Percentiles rank a stretch among this genome's conserved stretches.
These are phyloP conservation scores for Macrolepiota albuminosa DNA, from an alignment of 768 basidiomycete species.

Conservation along the genomic window DNA sequence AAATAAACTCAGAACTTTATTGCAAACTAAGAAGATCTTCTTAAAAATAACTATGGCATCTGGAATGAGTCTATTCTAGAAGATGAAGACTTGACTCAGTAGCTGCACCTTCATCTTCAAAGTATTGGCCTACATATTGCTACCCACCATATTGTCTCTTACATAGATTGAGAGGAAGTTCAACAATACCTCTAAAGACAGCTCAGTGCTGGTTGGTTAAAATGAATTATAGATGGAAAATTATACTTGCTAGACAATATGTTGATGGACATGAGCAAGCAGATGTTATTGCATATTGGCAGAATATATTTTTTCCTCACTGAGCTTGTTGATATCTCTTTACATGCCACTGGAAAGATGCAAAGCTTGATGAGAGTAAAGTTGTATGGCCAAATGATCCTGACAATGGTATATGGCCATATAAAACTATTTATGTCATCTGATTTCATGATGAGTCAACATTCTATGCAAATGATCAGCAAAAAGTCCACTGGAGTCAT, in stretches of 20 bases:
- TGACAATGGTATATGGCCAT: neutral
- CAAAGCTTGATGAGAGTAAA: neutral
- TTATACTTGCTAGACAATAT: slow-evolving; percentile 21
- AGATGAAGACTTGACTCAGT: neutral
- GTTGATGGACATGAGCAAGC: too few relatives aligned
- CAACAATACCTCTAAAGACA: neutral
- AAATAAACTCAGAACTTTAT: neutral
- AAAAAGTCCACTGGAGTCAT: slow-evolving; percentile 25
- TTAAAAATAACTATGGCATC: neutral
- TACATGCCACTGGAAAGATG: neutral
- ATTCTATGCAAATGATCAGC: slow-evolving; percentile 34
- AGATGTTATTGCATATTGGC: slow-evolving; percentile 29
- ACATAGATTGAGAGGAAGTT: neutral
- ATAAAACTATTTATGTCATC: slow-evolving; percentile 13
- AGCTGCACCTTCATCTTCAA: neutral
- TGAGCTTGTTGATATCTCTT: slow-evolving; percentile 2
- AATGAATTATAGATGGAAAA: slow-evolving; percentile 23
- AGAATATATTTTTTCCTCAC: slow-evolving; percentile 18
- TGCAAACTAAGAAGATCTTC: neutral
- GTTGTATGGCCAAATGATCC: neutral
- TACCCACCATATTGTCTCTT: neutral
- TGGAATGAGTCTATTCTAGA: neutral
- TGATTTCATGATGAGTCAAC: slow-evolving; percentile 37
- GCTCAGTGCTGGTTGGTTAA: slow-evolving; percentile 23
- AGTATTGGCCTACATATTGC: neutral